Evolutionary conservation across 1,284 basidiomycete genomes (phyloP), one percentile per base, ranked within the genome.

Genomic region (Pseudozyma sp.): DNA sequence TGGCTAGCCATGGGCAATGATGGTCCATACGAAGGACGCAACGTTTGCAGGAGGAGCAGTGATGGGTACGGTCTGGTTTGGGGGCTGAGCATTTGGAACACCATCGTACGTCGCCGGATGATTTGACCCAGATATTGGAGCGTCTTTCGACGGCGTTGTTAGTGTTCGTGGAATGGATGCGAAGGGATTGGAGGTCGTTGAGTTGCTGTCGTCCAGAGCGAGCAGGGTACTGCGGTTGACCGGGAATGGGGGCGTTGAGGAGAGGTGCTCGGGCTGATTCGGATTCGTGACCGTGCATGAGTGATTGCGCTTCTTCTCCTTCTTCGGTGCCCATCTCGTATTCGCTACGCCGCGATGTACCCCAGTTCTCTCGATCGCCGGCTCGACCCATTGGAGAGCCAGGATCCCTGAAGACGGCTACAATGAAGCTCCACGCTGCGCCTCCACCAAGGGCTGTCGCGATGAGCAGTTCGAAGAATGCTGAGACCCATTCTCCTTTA

Each of bases 1-100:
- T 93, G 81, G 77, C 79, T 19, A 83, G 63, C 82, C 82, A 83
- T 34, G 82, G 82, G 50, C 82, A 83, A 61, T 92, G 56, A 93
- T 90, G 80, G 47, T 82, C 80, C 80, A 82, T 82, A 19, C 76
- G 59, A 21, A 83, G 73, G 9, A 76, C 62, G 36, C 72, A 84
- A 47, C 75, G 71, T 45, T 70, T 51, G 66, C 83, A 84, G 13
- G 69, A 45, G 56, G 67, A 70, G 70, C 83, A 84, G 77, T 84
- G 83, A 54, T 84, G 83, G 1, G 77, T 57, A 2, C 83, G 76
- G 10, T 82, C 81, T 2, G 83, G 83, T 56, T 84, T 84, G 49
- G 70, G 73, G 2, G 70, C 65, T n/a, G 73, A 57, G 75, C 83
- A 84, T 34, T 74, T 74, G 39, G 61, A 60, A 55, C 83, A 84